A percentile compares a stretch with the other conserved stretches of the same genome.
Evolutionary conservation across 192 early-diverging fungal species (phyloP).

Genomic region (Linnemannia hyalina): DNA sequence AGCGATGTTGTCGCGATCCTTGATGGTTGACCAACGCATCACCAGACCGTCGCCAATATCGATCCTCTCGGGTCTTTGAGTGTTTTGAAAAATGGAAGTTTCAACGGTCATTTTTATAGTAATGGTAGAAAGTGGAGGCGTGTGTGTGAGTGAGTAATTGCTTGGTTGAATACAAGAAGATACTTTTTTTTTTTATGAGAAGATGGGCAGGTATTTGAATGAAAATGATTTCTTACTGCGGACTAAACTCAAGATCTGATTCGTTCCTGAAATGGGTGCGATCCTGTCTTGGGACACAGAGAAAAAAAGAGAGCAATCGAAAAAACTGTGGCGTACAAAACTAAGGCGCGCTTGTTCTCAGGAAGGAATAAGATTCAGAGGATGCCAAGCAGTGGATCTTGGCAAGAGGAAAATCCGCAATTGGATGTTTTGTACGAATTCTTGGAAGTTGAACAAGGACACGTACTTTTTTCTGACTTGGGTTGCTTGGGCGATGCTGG

Average conservation of each 20-base stretch:
- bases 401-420: no score
- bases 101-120: neutral
- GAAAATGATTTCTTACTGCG: no score
- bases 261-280: no score
- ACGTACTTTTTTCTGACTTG: no score
- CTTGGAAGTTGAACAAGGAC: no score
- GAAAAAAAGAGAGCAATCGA: neutral
- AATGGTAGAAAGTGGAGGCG: no score
- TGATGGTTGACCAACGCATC: constrained; percentile 38
- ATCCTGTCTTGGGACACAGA: neutral
- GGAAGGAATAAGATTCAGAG: neutral
- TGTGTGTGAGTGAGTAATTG: neutral
- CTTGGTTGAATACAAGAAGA: neutral
- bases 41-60: constrained; percentile 40
- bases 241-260: no score
- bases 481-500: neutral
- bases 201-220: no score
- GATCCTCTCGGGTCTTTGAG: constrained; percentile 23
- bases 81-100: neutral
- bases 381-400: neutral
- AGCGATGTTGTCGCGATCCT: constrained; percentile 12
- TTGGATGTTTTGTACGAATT: no score
- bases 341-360: no score
- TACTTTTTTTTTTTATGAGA: neutral
- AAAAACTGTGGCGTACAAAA: neutral